Conservation (phyloP, 257 asterid species). For the Galeopsis tetrahit region DNA sequence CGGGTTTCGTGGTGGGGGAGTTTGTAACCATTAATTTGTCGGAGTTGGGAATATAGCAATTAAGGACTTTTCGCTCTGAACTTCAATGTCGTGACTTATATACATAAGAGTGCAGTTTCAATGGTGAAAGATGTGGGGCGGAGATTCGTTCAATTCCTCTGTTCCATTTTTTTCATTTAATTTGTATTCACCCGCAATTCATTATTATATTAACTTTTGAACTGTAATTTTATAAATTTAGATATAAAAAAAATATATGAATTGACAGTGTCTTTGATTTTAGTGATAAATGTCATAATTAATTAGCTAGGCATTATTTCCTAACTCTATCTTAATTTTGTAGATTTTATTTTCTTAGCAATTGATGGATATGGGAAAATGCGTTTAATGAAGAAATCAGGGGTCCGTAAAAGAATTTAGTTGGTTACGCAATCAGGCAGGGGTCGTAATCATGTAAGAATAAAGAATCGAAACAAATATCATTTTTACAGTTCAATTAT, state of each 20-base stretch:
- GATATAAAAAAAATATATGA: too few relatives aligned
- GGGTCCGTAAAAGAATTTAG: not conserved
- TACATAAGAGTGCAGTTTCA: conserved; percentile 25
- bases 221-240: too few relatives aligned
- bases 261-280: too few relatives aligned
- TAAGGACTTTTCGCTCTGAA: conserved; percentile 20
- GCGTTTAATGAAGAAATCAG: not conserved
- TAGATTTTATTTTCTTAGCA: conserved; percentile 1
- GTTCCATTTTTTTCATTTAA: too few relatives aligned
- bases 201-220: too few relatives aligned
- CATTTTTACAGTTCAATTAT: conserved; percentile 3
- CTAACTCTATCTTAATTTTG: not conserved
- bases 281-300: too few relatives aligned
- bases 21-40: conserved; percentile 38
- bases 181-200: too few relatives aligned
- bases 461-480: conserved; percentile 21
- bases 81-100: conserved; percentile 34
- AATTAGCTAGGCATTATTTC: too few relatives aligned
- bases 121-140: not conserved
- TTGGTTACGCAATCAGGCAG: not conserved
- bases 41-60: conserved; percentile 10
- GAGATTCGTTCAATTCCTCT: too few relatives aligned
- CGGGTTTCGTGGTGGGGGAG: conserved; percentile 35
- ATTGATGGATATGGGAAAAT: conserved; percentile 10
- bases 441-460: conserved; percentile 27